phyloP scores from a whole-genome alignment of 495 filamentous ascomycete species.

The Annulohypoxylon moriforme region DNA sequence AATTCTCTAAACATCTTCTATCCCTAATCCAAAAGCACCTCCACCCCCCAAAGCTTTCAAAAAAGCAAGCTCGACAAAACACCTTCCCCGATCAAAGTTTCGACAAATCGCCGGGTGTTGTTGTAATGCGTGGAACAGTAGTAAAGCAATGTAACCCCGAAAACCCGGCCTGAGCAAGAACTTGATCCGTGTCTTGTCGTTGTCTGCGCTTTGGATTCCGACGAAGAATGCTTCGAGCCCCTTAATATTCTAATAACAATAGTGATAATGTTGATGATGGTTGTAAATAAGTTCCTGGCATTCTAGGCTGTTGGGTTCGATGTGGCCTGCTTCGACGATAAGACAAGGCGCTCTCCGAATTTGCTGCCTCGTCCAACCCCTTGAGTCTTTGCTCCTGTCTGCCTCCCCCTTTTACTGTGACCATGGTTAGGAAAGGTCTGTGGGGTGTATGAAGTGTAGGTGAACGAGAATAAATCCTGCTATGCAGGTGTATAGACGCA shows the following conservation, averaged over 20 bases:
- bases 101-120: background rate
- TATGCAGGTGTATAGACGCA: background rate
- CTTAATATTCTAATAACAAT: background rate
- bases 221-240: background rate
- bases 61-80: background rate
- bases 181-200: too few species aligned
- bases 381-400: background rate
- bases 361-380: background rate
- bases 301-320: background rate
- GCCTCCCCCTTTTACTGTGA: background rate
- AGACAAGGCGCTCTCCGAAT: background rate
- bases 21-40: constrained; percentile 22
- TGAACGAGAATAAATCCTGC: background rate
- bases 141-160: background rate
- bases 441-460: background rate
- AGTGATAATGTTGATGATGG: background rate
- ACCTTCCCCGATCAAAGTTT: background rate
- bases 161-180: background rate
- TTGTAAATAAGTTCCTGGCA: background rate
- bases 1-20: constrained; percentile 23
- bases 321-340: background rate
- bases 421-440: background rate
- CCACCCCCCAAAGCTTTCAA: constrained; percentile 9
- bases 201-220: background rate
- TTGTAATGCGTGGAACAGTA: background rate